Conservation (phyloP, 495 filamentous ascomycete species). For the Sordaria brevicollis region DNA sequence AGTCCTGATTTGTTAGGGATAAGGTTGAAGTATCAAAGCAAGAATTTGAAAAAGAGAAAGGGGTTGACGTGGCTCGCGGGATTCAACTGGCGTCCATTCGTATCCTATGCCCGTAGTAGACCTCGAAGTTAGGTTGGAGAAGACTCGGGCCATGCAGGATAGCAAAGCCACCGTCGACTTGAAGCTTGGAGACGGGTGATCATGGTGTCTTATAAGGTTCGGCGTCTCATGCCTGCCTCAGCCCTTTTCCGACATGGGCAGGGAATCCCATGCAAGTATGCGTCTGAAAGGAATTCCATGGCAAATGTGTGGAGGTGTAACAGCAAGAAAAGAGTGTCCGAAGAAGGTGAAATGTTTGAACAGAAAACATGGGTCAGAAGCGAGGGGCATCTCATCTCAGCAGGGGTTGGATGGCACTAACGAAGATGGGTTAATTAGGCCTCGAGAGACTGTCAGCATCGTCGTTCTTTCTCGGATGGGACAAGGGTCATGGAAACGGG, state of each 20-base stretch:
- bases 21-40: too few relatives aligned
- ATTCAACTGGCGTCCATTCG: neutral
- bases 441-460: neutral
- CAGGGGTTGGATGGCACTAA: neutral
- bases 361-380: neutral
- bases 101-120: neutral
- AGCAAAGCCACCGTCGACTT: neutral
- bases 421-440: neutral
- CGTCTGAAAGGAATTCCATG: neutral
- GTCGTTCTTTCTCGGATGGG: neutral
- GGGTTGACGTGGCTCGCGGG: neutral
- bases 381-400: neutral
- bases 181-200: neutral
- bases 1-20: too few relatives aligned
- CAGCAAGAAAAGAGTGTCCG: neutral
- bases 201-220: neutral
- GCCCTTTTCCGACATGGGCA: neutral
- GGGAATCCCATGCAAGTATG: neutral
- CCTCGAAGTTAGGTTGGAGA: neutral
- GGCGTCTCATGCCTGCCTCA: neutral
- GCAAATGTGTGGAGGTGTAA: neutral
- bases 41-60: neutral
- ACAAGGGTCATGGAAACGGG: neutral
- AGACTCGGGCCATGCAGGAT: neutral
- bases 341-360: neutral